Conservation (phyloP, 306 rosid species). For the cucumber (Cucumis sativus) region DNA sequence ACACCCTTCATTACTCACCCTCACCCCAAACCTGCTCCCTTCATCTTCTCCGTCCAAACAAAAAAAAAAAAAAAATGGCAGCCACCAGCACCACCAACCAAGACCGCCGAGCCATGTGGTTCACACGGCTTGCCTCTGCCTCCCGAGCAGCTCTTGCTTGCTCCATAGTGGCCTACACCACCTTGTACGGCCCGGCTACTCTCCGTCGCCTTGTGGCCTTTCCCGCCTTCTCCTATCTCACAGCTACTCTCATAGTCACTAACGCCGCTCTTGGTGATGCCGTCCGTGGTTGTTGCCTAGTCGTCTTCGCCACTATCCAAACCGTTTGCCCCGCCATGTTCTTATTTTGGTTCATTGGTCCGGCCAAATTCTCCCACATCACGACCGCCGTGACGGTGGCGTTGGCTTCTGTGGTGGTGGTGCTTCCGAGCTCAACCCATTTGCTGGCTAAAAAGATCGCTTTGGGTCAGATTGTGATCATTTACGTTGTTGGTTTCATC, state of each 20-base stretch:
- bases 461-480: constrained; percentile 47
- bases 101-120: background rate
- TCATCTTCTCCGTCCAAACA: background rate
- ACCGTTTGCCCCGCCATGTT: constrained; percentile 40
- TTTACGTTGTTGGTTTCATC: constrained; percentile 37
- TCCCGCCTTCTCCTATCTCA: constrained; percentile 63
- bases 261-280: constrained; percentile 51
- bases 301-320: constrained; percentile 35
- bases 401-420: constrained; percentile 42
- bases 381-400: constrained; percentile 38
- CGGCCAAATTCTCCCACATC: constrained; percentile 18
- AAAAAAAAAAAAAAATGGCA: background rate
- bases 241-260: constrained; percentile 38
- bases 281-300: constrained; percentile 35
- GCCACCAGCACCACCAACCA: background rate
- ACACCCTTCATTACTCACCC: background rate
- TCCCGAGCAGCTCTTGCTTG: constrained; percentile 45
- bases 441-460: constrained; percentile 47
- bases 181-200: constrained; percentile 39
- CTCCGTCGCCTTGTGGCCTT: constrained; percentile 29
- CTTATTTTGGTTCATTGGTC: constrained; percentile 37
- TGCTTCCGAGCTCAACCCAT: constrained; percentile 33
- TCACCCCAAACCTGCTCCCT: background rate
- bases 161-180: constrained; percentile 34
- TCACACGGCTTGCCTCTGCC: constrained; percentile 37